Evolutionary conservation across 1,284 basidiomycete species (phyloP).

Genomic region (Cryptococcus maquisensis): DNA sequence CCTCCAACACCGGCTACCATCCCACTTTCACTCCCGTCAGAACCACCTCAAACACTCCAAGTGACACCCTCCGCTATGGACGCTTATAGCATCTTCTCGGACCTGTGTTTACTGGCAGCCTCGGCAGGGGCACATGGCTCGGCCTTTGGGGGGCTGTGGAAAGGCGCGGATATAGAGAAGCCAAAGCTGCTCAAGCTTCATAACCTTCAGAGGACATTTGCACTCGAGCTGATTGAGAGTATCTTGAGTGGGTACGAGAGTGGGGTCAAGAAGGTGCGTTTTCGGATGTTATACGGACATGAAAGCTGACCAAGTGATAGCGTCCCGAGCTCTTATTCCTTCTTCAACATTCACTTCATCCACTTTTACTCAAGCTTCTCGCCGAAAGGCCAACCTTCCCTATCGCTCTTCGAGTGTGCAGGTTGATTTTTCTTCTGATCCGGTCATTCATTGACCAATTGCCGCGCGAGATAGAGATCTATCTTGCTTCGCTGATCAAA

Average conservation of each 20-base stretch:
- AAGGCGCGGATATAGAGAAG: conserved; percentile 55
- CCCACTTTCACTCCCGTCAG: conserved; percentile 53
- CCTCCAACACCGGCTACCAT: conserved; percentile 5
- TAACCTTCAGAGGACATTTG: conserved; percentile 87
- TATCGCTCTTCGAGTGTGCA: conserved; percentile 80
- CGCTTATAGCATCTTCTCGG: conserved; percentile 82
- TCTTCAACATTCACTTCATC: conserved; percentile 81
- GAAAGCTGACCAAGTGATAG: conserved; percentile 44
- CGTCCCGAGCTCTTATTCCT: conserved; percentile 79
- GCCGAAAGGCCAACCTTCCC: conserved; percentile 81
- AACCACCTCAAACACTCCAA: conserved; percentile 49
- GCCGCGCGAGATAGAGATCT: conserved; percentile 74
- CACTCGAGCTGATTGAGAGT: conserved; percentile 92
- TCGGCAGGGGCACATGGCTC: conserved; percentile 11
- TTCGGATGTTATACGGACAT: background rate
- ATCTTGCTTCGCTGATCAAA: conserved; percentile 73
- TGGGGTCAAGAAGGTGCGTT: conserved; percentile 70
- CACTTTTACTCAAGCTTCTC: conserved; percentile 78
- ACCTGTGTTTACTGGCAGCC: conserved; percentile 77
- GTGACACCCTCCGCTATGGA: conserved; percentile 79
- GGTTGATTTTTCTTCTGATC: conserved; percentile 86
- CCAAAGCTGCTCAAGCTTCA: conserved; percentile 79
- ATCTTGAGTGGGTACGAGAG: conserved; percentile 90
- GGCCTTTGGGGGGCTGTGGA: conserved; percentile 30
- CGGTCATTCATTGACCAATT: conserved; percentile 85